phyloP scores from a whole-genome alignment of 139 green algal species.

The Chlamydomonas schloesseri region DNA sequence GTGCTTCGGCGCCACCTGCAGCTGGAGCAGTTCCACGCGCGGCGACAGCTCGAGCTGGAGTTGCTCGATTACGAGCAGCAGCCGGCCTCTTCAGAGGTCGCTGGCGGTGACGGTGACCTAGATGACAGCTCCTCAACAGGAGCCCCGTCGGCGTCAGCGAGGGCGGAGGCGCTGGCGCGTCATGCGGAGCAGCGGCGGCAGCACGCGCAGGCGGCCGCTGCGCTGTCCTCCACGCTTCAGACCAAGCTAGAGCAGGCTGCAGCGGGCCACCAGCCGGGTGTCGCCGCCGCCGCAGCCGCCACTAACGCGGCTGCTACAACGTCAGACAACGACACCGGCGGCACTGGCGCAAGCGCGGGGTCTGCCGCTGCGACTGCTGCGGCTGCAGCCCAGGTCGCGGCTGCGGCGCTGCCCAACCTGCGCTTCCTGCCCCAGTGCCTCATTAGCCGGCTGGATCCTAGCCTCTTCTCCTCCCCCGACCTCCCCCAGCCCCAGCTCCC shows the following conservation, averaged over 20 bases:
- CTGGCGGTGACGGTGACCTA: background rate
- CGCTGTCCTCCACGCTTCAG: background rate
- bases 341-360: background rate
- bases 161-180: background rate
- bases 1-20: background rate
- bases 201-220: background rate
- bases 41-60: background rate
- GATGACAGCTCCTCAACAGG: no score
- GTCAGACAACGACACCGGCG: no score
- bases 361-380: no score
- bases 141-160: no score
- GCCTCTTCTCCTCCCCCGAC: background rate
- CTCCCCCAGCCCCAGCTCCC: background rate
- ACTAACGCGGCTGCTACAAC: background rate
- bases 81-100: background rate
- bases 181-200: background rate
- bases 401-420: background rate
- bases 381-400: no score
- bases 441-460: background rate
- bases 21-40: background rate
- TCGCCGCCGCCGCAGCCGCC: no score
- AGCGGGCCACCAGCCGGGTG: background rate
- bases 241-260: no score
- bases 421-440: conserved; percentile 13
- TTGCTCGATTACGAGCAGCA: background rate